Base-by-base conservation (phyloP, 805 yeast genomes). In the Candida ponderosae region DNA sequence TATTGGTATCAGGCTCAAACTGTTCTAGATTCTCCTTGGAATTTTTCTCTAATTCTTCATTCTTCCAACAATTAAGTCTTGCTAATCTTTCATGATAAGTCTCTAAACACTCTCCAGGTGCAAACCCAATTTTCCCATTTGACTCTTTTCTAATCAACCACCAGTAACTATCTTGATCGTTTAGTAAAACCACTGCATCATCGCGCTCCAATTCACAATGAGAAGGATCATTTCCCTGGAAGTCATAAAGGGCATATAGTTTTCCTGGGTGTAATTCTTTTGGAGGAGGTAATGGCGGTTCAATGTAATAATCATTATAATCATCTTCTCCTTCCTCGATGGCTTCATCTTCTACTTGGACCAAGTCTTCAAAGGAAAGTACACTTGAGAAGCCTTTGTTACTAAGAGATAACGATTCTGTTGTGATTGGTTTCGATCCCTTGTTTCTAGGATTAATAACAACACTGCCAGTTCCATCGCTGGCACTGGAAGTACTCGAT, bases 101-200 rank as follows among this genome's bases (percentile, higher is more conserved):
- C 59, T 93, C 98, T 28, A 93, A 63, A 40, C 93, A 77, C 57
- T 93, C 98, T 1, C 97, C 97, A 1, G 98, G 98, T 2, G 94
- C 94, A 65, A 89, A 93, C 1, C 98, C 98, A 37, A 90, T 78
- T 46, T 78, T 72, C 3, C 79, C 79, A 54, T 79, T 83, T 32
- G 55, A 59, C 31, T 66, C 65, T 42, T 68, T 56, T 50, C 72
- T 58, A 47, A 93, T 90, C 10, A 90, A 66, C 97, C 98, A 93
- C 98, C 98, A 93, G 61, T 93, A 93, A 42, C 85, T 74, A 60
- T 93, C 96, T 34, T 83, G 79, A 53, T 93, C 98, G 53, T 87
- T 88, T 27, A 93, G 62, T 16, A 93, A 62, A 32, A 74, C 66
- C 44, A 94, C 90, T 2, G 94, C 79, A 50, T 87, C 96, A 52